These are phyloP conservation scores for Phytopythium cucurbitacearum DNA, from an alignment of 352 stramenopile genomes.

Conservation along the genomic window DNA sequence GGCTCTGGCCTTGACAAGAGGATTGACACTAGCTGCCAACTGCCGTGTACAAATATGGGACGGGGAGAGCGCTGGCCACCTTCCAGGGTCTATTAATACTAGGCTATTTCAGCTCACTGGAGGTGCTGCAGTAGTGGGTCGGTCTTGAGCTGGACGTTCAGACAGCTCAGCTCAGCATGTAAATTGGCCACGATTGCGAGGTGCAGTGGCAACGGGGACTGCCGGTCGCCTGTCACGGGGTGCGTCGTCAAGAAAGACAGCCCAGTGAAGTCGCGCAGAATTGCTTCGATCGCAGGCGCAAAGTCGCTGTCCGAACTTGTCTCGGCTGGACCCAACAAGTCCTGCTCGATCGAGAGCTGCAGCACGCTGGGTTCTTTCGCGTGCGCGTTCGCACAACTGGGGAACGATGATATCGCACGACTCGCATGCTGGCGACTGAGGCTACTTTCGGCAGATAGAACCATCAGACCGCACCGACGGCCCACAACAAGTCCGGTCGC, in stretches of 20 bases:
- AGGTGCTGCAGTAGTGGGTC: constrained; percentile 14
- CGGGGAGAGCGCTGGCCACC: no score
- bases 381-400: background rate
- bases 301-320: constrained; percentile 12
- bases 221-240: constrained; percentile 51
- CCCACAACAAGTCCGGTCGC: constrained; percentile 37
- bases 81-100: no score
- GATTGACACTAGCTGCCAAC: no score
- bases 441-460: background rate
- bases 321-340: constrained; percentile 11
- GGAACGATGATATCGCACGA: background rate
- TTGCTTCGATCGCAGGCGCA: constrained; percentile 17
- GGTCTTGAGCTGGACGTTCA: constrained; percentile 25
- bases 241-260: constrained; percentile 78
- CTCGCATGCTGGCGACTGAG: background rate
- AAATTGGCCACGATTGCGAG: constrained; percentile 9
- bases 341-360: constrained; percentile 27
- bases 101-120: background rate
- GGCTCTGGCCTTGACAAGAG: no score
- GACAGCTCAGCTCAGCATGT: constrained; percentile 26
- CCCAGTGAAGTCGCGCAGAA: constrained; percentile 56
- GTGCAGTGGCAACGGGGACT: constrained; percentile 61
- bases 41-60: no score
- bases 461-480: background rate
- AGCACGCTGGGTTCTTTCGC: constrained; percentile 22